Conservation (phyloP, 805 yeast genomes). For the Hanseniaspora lindneri region DNA sequence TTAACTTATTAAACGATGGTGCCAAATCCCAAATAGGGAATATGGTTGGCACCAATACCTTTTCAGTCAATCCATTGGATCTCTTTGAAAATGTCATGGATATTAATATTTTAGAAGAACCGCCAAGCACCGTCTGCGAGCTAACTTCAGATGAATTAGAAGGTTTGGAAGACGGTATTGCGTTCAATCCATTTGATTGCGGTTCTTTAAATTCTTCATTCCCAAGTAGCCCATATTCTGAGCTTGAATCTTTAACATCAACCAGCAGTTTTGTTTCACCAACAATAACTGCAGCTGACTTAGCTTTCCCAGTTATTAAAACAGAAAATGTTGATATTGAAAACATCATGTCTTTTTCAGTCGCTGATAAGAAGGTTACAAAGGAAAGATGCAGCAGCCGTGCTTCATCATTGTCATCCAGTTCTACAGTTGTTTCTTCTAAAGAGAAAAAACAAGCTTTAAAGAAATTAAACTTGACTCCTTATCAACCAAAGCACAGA, state of each 20-base stretch:
- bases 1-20: not conserved
- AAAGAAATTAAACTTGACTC: constrained; percentile 64
- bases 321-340: not conserved
- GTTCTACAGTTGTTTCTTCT: constrained; percentile 14
- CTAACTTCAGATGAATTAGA: not conserved
- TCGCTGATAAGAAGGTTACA: not conserved
- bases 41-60: not conserved
- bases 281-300: not conserved
- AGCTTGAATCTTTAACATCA: not conserved
- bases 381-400: constrained; percentile 6
- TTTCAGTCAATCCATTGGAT: not conserved
- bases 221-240: not conserved
- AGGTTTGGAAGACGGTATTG: not conserved
- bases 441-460: constrained; percentile 27
- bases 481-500: constrained; percentile 71
- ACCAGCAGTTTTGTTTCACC: not conserved
- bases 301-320: not conserved
- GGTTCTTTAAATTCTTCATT: not conserved
- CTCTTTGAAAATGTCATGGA: constrained; percentile 1
- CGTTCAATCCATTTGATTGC: not conserved
- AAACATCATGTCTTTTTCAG: not conserved
- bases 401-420: constrained; percentile 15
- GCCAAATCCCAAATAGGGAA: not conserved
- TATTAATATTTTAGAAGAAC: not conserved
- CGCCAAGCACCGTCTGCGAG: not conserved